Conservation (phyloP, 169 alveolate genomes). For the Plasmodium gonderi region DNA sequence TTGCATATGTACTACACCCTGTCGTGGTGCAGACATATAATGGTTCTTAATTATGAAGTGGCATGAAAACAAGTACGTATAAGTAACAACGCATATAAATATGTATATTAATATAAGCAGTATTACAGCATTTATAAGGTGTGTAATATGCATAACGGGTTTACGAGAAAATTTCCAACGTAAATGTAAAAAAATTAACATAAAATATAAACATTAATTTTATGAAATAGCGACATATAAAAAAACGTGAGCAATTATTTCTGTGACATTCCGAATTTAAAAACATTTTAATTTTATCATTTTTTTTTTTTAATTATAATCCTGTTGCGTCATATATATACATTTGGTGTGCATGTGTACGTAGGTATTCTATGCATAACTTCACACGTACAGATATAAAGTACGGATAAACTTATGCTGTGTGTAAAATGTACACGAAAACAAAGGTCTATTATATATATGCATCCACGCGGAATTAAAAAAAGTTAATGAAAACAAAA, state of each 20-base stretch:
- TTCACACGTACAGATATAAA: neutral
- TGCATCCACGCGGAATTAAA: neutral
- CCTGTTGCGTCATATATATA: neutral
- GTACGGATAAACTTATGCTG: neutral
- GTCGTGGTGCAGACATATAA: neutral
- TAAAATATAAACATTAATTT: neutral
- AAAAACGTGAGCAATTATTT: neutral
- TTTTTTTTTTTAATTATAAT: neutral
- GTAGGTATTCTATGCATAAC: neutral
- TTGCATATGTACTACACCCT: slow-evolving; percentile 1
- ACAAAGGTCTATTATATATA: neutral
- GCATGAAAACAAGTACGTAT: neutral
- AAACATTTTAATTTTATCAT: neutral
- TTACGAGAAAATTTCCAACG: neutral
- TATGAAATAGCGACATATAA: neutral
- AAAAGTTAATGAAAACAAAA: neutral
- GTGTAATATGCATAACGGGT: neutral
- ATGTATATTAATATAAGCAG: neutral
- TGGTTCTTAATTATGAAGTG: neutral
- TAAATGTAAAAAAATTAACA: neutral
- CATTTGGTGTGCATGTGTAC: neutral
- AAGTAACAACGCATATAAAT: neutral
- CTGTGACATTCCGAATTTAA: neutral
- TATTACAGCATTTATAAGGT: neutral
- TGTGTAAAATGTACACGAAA: no score